These are phyloP conservation scores for Leucogyrophana mollusca DNA, from an alignment of 768 basidiomycete species.

Conservation along the genomic window DNA sequence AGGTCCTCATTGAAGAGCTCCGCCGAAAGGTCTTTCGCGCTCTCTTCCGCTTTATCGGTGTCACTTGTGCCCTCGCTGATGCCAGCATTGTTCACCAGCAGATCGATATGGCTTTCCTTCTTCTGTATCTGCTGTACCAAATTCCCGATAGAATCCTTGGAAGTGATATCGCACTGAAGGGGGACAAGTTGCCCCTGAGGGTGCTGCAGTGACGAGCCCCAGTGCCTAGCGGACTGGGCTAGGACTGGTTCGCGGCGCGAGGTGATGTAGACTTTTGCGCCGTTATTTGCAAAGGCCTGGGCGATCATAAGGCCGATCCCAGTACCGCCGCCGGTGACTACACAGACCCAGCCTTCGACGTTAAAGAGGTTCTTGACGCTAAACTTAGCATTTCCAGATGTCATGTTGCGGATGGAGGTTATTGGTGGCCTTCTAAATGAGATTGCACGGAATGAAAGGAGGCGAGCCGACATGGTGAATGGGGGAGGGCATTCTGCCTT, in stretches of 20 bases:
- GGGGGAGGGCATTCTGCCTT: too few species aligned
- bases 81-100: conserved; percentile 77
- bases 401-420: not conserved
- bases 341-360: conserved; percentile 21
- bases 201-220: conserved; percentile 24
- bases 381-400: conserved; percentile 3
- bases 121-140: conserved; percentile 36
- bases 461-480: too few species aligned
- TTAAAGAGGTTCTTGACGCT: conserved; percentile 4
- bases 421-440: too few species aligned
- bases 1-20: conserved; percentile 28
- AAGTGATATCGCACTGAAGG: conserved; percentile 22
- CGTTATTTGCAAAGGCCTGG: conserved; percentile 39
- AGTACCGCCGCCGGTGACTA: conserved; percentile 77
- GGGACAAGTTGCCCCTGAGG: conserved; percentile 29
- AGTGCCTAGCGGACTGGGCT: conserved; percentile 19
- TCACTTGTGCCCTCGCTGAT: conserved; percentile 32
- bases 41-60: conserved; percentile 27
- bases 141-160: conserved; percentile 25
- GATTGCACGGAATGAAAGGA: too few species aligned
- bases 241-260: conserved; percentile 33
- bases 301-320: conserved; percentile 50
- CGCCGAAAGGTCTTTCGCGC: conserved; percentile 21
- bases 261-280: conserved; percentile 41
- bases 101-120: conserved; percentile 67